phyloP scores from a whole-genome alignment of 1,284 basidiomycete species.

The Microbotryum lychnidis-dioicae region DNA sequence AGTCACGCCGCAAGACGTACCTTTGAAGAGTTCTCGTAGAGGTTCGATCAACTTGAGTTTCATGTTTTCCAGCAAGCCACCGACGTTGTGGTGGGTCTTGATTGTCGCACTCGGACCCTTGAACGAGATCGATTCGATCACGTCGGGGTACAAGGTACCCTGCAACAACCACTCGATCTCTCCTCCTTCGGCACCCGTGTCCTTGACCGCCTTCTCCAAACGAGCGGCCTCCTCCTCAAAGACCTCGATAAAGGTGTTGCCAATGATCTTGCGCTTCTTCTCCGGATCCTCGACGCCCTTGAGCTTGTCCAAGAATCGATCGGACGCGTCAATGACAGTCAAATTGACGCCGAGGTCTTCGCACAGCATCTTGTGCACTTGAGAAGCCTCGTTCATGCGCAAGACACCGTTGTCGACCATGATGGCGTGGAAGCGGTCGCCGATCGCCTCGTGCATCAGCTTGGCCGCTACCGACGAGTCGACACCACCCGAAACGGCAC shows the following conservation, averaged over 20 bases:
- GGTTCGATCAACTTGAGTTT: constrained; percentile 99
- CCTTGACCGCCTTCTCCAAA: constrained; percentile 71
- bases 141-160: constrained; percentile 98
- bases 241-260: constrained; percentile 97
- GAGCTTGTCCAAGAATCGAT: constrained; percentile 82
- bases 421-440: constrained; percentile 96
- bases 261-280: constrained; percentile 95
- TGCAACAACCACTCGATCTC: constrained; percentile 93
- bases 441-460: constrained; percentile 99
- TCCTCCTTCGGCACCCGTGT: constrained; percentile 51
- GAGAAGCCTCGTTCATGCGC: constrained; percentile 78
- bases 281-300: constrained; percentile 92
- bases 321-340: constrained; percentile 90
- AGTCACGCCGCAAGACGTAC: constrained; percentile 43
- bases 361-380: constrained; percentile 93
- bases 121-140: constrained; percentile 99
- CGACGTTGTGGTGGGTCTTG: constrained; percentile 99
- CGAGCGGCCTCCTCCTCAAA: constrained; percentile 89
- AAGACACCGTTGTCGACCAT: constrained; percentile 99
- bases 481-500: constrained; percentile 94
- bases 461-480: constrained; percentile 98
- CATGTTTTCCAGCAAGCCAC: constrained; percentile 94
- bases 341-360: constrained; percentile 92
- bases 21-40: constrained; percentile 95
- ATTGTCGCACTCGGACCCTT: constrained; percentile 98